phyloP scores from a whole-genome alignment of 306 rosid genomes.

The Prinsepia uniflora region DNA sequence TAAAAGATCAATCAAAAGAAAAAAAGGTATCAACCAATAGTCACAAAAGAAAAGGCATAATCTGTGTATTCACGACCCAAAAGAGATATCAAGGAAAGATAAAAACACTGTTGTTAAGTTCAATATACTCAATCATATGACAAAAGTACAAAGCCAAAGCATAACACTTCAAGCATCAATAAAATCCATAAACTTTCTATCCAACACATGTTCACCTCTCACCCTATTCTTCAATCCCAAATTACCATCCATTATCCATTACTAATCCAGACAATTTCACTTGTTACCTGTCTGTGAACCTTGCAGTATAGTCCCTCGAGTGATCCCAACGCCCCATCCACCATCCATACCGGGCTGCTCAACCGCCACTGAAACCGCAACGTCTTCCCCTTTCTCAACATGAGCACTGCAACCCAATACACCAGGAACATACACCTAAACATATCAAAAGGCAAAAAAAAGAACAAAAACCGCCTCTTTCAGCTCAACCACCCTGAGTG shows the following conservation, averaged over 20 bases:
- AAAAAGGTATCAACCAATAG: slow-evolving; percentile 15
- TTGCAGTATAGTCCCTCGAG: slow-evolving; percentile 79
- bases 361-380: slow-evolving; percentile 78
- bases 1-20: slow-evolving; percentile 29
- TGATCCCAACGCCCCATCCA: slow-evolving; percentile 72
- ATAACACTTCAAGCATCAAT: neutral
- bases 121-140: neutral
- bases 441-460: slow-evolving; percentile 22
- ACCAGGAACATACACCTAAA: slow-evolving; percentile 85
- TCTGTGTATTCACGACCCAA: neutral
- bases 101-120: neutral
- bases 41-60: neutral
- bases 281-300: slow-evolving; percentile 60
- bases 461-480: neutral
- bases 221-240: neutral
- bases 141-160: neutral
- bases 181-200: too few relatives aligned
- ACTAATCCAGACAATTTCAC: slow-evolving; percentile 2
- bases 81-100: neutral
- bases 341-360: slow-evolving; percentile 77
- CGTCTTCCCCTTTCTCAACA: slow-evolving; percentile 77
- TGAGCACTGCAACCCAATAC: slow-evolving; percentile 91
- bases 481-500: neutral
- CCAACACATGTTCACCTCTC: neutral
- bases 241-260: neutral